Evolutionary conservation across 2,329 filamentous ascomycete species (phyloP).

Genomic region (Bertia moriformis): DNA sequence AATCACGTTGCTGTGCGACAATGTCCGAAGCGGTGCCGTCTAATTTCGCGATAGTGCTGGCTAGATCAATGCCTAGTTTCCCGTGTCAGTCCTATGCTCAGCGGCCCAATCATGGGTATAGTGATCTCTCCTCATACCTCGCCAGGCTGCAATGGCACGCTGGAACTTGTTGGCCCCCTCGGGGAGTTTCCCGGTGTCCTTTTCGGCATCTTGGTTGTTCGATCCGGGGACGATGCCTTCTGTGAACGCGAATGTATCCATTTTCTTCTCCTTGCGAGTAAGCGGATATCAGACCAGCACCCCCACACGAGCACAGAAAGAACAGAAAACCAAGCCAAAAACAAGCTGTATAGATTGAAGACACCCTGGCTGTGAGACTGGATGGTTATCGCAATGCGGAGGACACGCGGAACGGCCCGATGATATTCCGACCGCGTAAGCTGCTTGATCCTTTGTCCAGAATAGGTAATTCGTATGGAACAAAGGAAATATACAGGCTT

Average conservation of each 20-base stretch:
- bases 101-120: conserved; percentile 5
- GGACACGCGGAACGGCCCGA: conserved; percentile 1
- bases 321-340: too few relatives aligned
- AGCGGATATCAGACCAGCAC: too few relatives aligned
- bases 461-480: too few relatives aligned
- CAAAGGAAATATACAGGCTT: too few relatives aligned
- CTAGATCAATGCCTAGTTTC: conserved; percentile 71
- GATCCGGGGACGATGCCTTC: background rate
- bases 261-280: too few relatives aligned
- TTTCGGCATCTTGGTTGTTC: background rate
- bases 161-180: conserved; percentile 85
- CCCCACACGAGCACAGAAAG: too few relatives aligned
- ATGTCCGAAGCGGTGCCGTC: conserved; percentile 93
- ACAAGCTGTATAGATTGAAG: too few relatives aligned
- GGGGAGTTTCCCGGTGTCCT: background rate
- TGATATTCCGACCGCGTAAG: background rate
- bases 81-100: too few relatives aligned
- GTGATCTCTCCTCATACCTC: too few relatives aligned
- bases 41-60: conserved; percentile 67
- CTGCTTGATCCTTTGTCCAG: too few relatives aligned
- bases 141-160: conserved; percentile 87
- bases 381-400: background rate
- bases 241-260: conserved; percentile 1
- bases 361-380: too few relatives aligned
- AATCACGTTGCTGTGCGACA: conserved; percentile 80